Evolutionary conservation across 2,329 filamentous ascomycete genomes (phyloP).

Genomic region (Colletotrichum costaricense): DNA sequence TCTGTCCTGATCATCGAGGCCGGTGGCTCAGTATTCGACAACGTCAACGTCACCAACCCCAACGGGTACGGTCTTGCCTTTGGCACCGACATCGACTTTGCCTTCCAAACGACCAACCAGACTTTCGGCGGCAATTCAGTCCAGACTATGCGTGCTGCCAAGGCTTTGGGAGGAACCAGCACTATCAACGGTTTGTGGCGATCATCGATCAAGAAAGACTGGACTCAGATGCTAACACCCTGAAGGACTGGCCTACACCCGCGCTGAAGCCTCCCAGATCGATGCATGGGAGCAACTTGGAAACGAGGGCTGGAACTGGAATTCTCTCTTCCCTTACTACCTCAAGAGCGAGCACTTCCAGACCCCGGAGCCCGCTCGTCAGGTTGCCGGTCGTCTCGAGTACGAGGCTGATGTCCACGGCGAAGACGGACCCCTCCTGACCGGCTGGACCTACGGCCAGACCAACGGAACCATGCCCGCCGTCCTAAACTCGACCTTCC

Average conservation of each 20-base stretch:
- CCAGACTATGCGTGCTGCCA: conserved; percentile 48
- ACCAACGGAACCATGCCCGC: conserved; percentile 46
- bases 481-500: conserved; percentile 46
- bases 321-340: conserved; percentile 58
- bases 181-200: conserved; percentile 49
- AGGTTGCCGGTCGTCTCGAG: conserved; percentile 43
- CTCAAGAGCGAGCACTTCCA: conserved; percentile 53
- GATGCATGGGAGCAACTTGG: conserved; percentile 57
- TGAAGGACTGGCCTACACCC: conserved; percentile 57
- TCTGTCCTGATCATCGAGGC: conserved; percentile 48
- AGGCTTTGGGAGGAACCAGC: conserved; percentile 53
- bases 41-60: conserved; percentile 46
- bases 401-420: conserved; percentile 50
- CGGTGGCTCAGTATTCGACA: conserved; percentile 47
- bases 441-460: conserved; percentile 50
- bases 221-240: background rate
- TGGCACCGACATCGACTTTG: conserved; percentile 47
- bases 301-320: conserved; percentile 58
- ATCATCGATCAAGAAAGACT: background rate
- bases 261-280: conserved; percentile 54
- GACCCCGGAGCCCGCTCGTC: conserved; percentile 38
- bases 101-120: conserved; percentile 48
- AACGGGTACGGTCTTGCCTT: conserved; percentile 41
- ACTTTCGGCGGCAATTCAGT: conserved; percentile 43
- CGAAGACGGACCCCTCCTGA: conserved; percentile 46